phyloP scores from a whole-genome alignment of 1,284 basidiomycete genomes.

The Puccinia polysora region DNA sequence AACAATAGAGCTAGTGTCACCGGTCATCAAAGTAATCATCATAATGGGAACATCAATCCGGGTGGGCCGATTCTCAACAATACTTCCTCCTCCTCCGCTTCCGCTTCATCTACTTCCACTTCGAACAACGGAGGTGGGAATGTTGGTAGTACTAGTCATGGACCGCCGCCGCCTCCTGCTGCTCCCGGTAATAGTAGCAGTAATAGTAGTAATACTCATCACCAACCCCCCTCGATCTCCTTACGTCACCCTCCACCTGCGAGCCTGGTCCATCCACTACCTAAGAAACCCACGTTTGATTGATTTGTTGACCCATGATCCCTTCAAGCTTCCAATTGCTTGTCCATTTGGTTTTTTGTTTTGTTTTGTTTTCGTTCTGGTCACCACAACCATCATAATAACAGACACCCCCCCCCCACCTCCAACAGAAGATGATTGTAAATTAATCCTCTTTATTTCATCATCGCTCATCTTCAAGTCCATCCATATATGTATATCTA shows the following conservation, averaged over 20 bases:
- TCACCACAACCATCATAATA: too few relatives aligned
- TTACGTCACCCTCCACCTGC: slow-evolving; percentile 9
- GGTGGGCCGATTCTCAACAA: background rate
- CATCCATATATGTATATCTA: too few relatives aligned
- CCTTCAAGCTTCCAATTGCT: background rate
- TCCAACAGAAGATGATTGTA: too few relatives aligned
- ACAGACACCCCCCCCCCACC: too few relatives aligned
- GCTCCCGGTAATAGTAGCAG: too few relatives aligned
- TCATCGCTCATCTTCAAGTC: too few relatives aligned
- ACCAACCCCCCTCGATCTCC: background rate
- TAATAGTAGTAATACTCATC: too few relatives aligned
- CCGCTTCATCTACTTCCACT: background rate
- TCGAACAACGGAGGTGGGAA: too few relatives aligned
- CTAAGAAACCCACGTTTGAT: slow-evolving; percentile 41
- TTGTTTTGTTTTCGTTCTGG: background rate
- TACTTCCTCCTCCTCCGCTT: background rate
- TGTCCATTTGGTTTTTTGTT: background rate
- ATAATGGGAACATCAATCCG: background rate
- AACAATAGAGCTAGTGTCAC: background rate
- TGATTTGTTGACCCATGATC: background rate
- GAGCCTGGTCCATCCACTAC: slow-evolving; percentile 29
- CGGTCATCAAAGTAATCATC: background rate
- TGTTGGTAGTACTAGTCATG: too few relatives aligned
- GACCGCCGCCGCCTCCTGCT: background rate
- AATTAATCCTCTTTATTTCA: too few relatives aligned